Percentiles rank a stretch among this genome's conserved stretches.
phyloP scores from a whole-genome alignment of 768 basidiomycete genomes.

The Paxillus involutus region DNA sequence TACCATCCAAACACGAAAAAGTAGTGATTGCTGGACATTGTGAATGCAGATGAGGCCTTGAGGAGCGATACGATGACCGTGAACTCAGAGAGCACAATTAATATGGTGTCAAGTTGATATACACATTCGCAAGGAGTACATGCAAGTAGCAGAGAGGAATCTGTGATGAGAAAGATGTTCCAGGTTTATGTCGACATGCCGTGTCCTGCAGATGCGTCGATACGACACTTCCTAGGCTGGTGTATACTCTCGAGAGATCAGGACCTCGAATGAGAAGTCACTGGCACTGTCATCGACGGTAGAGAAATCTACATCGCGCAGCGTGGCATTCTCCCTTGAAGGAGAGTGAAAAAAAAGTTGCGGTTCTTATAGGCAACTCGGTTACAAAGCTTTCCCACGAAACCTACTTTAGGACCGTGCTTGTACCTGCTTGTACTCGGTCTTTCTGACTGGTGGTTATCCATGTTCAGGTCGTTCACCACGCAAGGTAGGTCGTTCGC shows the following conservation, averaged over 20 bases:
- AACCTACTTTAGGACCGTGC: neutral
- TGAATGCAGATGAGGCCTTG: no score
- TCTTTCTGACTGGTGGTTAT: neutral
- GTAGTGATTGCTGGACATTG: no score
- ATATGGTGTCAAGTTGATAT: no score
- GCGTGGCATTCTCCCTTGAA: slow-evolving; percentile 61
- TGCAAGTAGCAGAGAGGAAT: neutral
- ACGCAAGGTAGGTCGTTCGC: slow-evolving; percentile 15
- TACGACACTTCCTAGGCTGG: slow-evolving; percentile 70
- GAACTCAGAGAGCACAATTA: neutral
- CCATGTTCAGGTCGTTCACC: slow-evolving; percentile 30
- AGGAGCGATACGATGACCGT: no score
- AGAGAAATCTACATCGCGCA: slow-evolving; percentile 50
- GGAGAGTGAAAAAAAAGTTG: neutral
- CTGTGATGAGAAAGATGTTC: slow-evolving; percentile 36
- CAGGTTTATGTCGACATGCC: slow-evolving; percentile 64
- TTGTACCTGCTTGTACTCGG: neutral
- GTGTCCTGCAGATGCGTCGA: slow-evolving; percentile 48
- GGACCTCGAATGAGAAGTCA: slow-evolving; percentile 49
- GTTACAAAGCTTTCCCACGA: slow-evolving; percentile 39
- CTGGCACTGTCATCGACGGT: slow-evolving; percentile 69
- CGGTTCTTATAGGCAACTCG: slow-evolving; percentile 23
- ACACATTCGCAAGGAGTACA: neutral
- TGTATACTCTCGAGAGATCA: slow-evolving; percentile 52
- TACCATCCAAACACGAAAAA: no score